Evolutionary conservation across 208 protist species (phyloP).

Genomic region (Crithidia thermophila): DNA sequence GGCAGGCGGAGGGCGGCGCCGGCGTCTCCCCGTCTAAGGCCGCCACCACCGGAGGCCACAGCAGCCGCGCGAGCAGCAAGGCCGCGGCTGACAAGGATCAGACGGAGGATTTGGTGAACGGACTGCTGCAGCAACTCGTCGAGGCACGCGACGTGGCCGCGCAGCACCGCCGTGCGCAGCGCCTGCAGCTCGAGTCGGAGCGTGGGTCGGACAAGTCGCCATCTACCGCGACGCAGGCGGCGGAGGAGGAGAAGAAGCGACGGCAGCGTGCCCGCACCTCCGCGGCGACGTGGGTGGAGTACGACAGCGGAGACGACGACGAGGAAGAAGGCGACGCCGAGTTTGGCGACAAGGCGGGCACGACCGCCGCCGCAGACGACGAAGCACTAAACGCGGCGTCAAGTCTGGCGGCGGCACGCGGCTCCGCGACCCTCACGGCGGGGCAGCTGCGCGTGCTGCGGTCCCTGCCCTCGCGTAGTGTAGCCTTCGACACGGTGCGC

Average conservation of each 20-base stretch:
- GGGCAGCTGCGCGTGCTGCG: constrained; percentile 29
- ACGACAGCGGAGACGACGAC: background rate
- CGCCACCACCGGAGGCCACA: background rate
- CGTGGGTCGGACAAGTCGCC: background rate
- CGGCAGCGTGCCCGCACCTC: background rate
- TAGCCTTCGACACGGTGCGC: constrained; percentile 24
- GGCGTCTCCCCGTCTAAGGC: background rate
- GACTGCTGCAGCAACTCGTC: constrained; percentile 24
- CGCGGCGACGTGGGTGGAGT: no score
- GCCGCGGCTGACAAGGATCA: background rate
- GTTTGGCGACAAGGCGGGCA: background rate
- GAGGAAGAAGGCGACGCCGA: background rate
- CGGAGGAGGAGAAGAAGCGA: background rate
- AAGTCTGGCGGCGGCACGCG: background rate
- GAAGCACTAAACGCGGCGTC: background rate
- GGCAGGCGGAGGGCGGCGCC: background rate
- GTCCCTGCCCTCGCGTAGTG: constrained; percentile 20
- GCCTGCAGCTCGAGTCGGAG: constrained; percentile 6
- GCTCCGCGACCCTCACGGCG: constrained; percentile 3
- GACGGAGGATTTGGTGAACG: constrained; percentile 19
- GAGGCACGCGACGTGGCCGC: constrained; percentile 21
- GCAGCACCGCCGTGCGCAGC: constrained; percentile 9
- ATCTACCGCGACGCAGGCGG: no score
- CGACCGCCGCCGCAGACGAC: background rate
- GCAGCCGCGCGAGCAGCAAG: background rate